Evolutionary conservation across 495 filamentous ascomycete genomes (phyloP), one percentile per base, ranked within the genome.

Genomic region (Xylaria scruposa): DNA sequence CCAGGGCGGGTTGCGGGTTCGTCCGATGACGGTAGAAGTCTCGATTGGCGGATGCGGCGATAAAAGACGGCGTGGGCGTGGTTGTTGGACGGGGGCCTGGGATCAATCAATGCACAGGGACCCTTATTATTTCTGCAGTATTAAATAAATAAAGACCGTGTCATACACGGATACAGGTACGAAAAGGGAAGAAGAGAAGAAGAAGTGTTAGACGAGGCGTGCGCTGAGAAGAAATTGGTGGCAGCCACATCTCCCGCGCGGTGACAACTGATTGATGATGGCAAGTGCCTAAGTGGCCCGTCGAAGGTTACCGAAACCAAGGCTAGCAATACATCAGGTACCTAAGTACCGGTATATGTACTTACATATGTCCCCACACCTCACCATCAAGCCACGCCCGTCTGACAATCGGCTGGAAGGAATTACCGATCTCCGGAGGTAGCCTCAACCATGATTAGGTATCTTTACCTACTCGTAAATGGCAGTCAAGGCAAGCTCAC

Each of bases 1-100:
- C 68, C 68, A 54, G 10, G 53, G 31, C 8, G 17, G 17, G 47
- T 64, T 64, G 42, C 21, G 44, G 29, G 54, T 17, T 17, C 21
- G 59, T 33, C 59, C 68, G 68, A 70, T 70, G 59, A 24, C 44
- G 68, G 68, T 38, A 17, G 36, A 12, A 36, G 33, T 38, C 36
- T 49, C 51, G 7, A 46, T 44, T 21, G 44, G 15, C 21, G 13
- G 40, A 42, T 62, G 36, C 59, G 59, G 38, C 10, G 59, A 44
- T 29, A 33, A 26, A 19, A 21, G 59, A 61, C 40, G 59, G 33
- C 33, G 33, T 42, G 7, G 65, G 29, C 1, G 65, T 33, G 29
- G 9, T 21, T 21, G 46, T 7, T 10, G 54, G 54, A 59, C 54
- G 29, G 29, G 54, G 4, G 7, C 54, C 54, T 36, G 54, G 29